phyloP scores from a whole-genome alignment of 805 yeast species.

The Candida loeiensis region DNA sequence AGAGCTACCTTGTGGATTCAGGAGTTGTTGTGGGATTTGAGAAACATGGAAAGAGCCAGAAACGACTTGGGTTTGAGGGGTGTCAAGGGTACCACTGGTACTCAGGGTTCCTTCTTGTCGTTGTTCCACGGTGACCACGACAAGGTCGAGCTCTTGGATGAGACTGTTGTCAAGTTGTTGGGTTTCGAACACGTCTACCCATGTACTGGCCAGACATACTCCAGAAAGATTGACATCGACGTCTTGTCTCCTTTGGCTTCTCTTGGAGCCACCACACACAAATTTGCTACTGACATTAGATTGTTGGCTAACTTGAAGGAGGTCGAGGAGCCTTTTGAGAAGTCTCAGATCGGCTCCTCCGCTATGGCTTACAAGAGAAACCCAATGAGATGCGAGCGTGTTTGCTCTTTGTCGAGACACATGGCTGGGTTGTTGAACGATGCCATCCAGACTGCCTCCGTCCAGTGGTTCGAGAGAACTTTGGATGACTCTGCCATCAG shows the following conservation, averaged over 20 bases:
- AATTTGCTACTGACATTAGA: constrained; percentile 96
- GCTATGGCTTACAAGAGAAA: constrained; percentile 99
- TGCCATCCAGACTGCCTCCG: constrained; percentile 94
- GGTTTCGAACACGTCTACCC: constrained; percentile 97
- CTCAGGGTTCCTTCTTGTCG: constrained; percentile 94
- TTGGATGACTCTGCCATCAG: constrained; percentile 97
- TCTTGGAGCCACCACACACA: constrained; percentile 94
- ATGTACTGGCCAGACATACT: constrained; percentile 98
- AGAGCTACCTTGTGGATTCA: constrained; percentile 97
- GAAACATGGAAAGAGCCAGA: constrained; percentile 94
- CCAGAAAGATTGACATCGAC: constrained; percentile 96
- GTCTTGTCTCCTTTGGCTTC: constrained; percentile 89
- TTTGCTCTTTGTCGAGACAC: constrained; percentile 96
- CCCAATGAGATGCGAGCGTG: constrained; percentile 99
- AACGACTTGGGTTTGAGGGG: constrained; percentile 96
- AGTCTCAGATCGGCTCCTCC: constrained; percentile 95
- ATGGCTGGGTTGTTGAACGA: constrained; percentile 87
- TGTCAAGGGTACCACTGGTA: constrained; percentile 98
- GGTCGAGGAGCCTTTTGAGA: constrained; percentile 97
- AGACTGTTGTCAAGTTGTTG: constrained; percentile 84
- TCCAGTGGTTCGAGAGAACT: constrained; percentile 99
- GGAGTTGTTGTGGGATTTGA: constrained; percentile 95
- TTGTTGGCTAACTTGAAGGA: constrained; percentile 95
- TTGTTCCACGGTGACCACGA: constrained; percentile 96
- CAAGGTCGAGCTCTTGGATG: constrained; percentile 89